These are phyloP conservation scores for Boletus rubroflammeus DNA, from an alignment of 768 basidiomycete species.

Conservation along the genomic window DNA sequence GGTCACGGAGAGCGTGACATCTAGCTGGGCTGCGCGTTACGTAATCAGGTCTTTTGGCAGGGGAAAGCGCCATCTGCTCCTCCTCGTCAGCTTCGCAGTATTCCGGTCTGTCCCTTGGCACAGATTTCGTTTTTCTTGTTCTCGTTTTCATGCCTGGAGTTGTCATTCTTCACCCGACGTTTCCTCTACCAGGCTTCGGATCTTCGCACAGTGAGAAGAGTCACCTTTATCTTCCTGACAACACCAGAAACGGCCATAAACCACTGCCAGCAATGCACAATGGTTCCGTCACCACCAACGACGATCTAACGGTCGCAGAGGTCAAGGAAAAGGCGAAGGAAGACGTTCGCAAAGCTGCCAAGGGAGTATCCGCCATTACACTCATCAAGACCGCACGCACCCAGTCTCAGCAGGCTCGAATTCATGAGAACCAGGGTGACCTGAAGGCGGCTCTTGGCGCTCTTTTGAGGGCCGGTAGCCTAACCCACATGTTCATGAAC, in stretches of 20 bases:
- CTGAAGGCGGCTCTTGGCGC: constrained; percentile 57
- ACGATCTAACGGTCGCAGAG: constrained; percentile 40
- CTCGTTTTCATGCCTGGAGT: constrained; percentile 40
- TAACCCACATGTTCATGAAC: constrained; percentile 57
- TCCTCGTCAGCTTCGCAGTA: constrained; percentile 13
- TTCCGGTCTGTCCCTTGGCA: constrained; percentile 10
- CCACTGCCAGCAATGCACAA: constrained; percentile 37
- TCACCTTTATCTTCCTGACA: constrained; percentile 11
- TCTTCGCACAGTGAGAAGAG: constrained; percentile 26
- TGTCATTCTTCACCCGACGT: constrained; percentile 38
- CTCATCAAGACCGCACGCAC: constrained; percentile 61
- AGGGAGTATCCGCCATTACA: constrained; percentile 55
- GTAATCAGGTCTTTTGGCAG: constrained; percentile 16
- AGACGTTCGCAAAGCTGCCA: constrained; percentile 47
- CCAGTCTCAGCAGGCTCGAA: constrained; percentile 52
- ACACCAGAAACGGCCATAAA: constrained; percentile 15
- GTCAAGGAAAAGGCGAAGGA: constrained; percentile 47
- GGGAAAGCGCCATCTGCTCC: neutral
- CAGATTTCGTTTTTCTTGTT: neutral
- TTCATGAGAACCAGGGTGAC: constrained; percentile 54
- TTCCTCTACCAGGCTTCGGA: constrained; percentile 29
- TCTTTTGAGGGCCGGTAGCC: constrained; percentile 57
- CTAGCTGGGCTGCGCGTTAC: constrained; percentile 23
- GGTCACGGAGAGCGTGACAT: constrained; percentile 11
- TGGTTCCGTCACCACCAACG: constrained; percentile 27